These are phyloP conservation scores for Grifola frondosa DNA, from an alignment of 1,284 basidiomycete genomes.

Conservation along the genomic window DNA sequence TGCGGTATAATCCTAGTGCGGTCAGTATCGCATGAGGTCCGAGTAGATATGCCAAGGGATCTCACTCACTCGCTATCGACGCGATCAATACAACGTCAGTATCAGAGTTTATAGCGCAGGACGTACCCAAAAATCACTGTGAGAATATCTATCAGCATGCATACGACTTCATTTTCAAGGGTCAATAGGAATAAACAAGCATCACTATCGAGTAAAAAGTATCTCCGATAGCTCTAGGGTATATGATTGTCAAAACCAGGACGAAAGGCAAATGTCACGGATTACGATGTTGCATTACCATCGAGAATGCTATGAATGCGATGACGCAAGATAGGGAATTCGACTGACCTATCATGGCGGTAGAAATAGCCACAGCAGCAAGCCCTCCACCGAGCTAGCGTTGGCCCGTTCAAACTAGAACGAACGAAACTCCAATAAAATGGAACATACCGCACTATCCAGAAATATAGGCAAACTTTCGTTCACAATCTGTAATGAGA, in stretches of 20 bases:
- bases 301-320: background rate
- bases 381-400: slow-evolving; percentile 78
- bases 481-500: slow-evolving; percentile 68
- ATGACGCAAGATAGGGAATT: background rate
- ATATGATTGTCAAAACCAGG: no score
- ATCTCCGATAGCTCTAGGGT: no score
- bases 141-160: background rate
- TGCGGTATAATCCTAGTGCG: slow-evolving; percentile 79
- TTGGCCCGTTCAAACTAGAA: background rate
- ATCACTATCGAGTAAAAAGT: no score
- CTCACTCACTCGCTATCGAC: slow-evolving; percentile 45
- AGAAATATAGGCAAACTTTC: slow-evolving; percentile 94
- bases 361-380: slow-evolving; percentile 82
- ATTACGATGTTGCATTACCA: no score
- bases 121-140: slow-evolving; percentile 80
- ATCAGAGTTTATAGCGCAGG: no score
- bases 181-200: no score
- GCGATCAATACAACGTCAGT: background rate
- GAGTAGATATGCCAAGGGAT: background rate
- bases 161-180: background rate
- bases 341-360: slow-evolving; percentile 72
- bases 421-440: background rate
- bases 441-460: slow-evolving; percentile 72
- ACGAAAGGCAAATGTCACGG: no score
- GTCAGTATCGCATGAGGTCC: background rate